Conservation (phyloP, 2,329 filamentous ascomycete genomes). For the Aspergillus quadricinctus region DNA sequence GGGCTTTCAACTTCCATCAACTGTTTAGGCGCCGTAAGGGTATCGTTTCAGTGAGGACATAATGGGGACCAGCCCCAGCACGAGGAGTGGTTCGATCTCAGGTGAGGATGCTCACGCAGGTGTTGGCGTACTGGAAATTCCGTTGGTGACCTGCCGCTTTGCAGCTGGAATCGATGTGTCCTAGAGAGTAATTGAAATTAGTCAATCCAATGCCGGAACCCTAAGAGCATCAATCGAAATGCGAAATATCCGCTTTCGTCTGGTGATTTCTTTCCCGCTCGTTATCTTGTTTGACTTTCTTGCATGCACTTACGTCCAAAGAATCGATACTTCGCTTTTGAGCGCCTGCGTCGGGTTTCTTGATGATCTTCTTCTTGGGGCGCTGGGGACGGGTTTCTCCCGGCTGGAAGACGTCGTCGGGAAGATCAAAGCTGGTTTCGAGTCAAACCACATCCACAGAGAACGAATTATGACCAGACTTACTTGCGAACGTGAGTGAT, state of each 20-base stretch:
- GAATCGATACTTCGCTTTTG: constrained; percentile 39
- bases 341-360: constrained; percentile 29
- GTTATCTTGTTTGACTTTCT: constrained; percentile 20
- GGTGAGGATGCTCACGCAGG: constrained; percentile 26
- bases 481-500: constrained; percentile 85
- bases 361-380: constrained; percentile 51
- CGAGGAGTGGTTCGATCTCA: constrained; percentile 8
- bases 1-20: neutral
- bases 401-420: constrained; percentile 78
- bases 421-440: constrained; percentile 68
- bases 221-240: constrained; percentile 12
- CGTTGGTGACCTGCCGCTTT: constrained; percentile 33
- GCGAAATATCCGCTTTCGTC: constrained; percentile 18
- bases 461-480: constrained; percentile 30
- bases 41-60: constrained; percentile 7
- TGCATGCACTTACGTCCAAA: constrained; percentile 40
- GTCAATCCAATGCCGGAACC: constrained; percentile 23
- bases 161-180: constrained; percentile 25
- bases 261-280: constrained; percentile 19
- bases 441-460: constrained; percentile 11
- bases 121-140: constrained; percentile 24
- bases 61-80: constrained; percentile 30
- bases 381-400: constrained; percentile 68
- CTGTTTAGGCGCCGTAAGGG: neutral
- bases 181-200: constrained; percentile 29